A percentile compares a stretch with the other conserved stretches of the same genome.
phyloP scores from a whole-genome alignment of 208 protist species.

The Phytomonas sp. region DNA sequence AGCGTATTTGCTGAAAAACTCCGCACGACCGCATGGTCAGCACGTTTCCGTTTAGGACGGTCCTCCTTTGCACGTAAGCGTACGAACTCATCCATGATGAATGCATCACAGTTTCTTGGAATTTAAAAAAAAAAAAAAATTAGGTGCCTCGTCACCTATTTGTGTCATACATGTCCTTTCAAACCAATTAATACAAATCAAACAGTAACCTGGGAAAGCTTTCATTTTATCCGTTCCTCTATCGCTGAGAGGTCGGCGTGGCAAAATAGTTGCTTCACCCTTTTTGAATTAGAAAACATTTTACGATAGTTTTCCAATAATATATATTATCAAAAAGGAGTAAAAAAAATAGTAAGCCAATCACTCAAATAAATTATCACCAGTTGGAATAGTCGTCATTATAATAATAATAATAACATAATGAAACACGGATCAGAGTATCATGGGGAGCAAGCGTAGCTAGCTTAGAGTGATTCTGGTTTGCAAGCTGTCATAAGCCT shows the following conservation, averaged over 20 bases:
- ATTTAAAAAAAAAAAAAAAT: background rate
- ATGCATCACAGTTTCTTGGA: background rate
- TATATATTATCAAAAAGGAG: background rate
- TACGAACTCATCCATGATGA: background rate
- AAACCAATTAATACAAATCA: background rate
- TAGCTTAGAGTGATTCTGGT: background rate
- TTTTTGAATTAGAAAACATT: background rate
- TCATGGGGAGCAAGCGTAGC: background rate
- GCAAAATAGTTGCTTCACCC: background rate
- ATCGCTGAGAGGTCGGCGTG: background rate
- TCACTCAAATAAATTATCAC: background rate
- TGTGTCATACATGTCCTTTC: background rate
- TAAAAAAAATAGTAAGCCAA: background rate
- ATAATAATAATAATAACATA: background rate
- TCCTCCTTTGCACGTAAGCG: background rate
- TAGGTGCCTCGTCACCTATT: background rate
- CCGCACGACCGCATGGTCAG: slow-evolving; percentile 1
- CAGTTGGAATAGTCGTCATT: background rate
- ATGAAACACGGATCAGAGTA: background rate
- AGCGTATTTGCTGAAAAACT: background rate
- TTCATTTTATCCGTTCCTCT: background rate
- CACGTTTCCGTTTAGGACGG: slow-evolving; percentile 16
- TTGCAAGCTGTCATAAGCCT: background rate
- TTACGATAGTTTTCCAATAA: background rate
- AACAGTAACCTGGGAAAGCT: background rate